Evolutionary conservation across 768 basidiomycete genomes (phyloP).

Genomic region (Pholiota conissans): DNA sequence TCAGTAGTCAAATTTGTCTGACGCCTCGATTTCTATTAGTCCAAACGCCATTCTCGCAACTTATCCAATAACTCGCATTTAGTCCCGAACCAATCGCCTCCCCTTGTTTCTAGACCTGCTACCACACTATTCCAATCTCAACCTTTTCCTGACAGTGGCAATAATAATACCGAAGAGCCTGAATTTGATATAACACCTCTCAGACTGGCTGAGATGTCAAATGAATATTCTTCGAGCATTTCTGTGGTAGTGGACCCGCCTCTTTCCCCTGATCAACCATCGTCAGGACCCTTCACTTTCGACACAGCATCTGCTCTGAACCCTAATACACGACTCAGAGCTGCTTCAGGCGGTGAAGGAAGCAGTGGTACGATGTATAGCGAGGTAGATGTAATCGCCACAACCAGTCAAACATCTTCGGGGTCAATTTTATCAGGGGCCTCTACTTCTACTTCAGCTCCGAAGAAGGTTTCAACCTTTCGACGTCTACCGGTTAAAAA

Average conservation of each 20-base stretch:
- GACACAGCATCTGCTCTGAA: not conserved
- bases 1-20: not conserved
- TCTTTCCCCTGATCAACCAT: not conserved
- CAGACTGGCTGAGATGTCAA: constrained; percentile 4
- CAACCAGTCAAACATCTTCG: not conserved
- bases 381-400: not conserved
- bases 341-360: not conserved
- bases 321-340: not conserved
- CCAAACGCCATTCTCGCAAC: constrained; percentile 48
- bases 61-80: constrained; percentile 28
- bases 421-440: not conserved
- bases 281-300: not conserved
- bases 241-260: constrained; percentile 1
- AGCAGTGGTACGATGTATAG: not conserved
- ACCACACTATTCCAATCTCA: constrained; percentile 24
- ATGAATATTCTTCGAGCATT: not conserved
- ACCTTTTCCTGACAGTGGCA: constrained; percentile 14
- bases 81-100: constrained; percentile 26
- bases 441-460: constrained; percentile 12
- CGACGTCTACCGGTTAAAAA: constrained; percentile 42
- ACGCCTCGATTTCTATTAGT: constrained; percentile 26
- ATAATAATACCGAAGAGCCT: constrained; percentile 2
- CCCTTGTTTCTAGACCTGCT: constrained; percentile 28
- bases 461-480: constrained; percentile 48
- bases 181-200: not conserved